Evolutionary conservation across 495 filamentous ascomycete genomes (phyloP), one percentile per base, ranked within the genome.

Genomic region (Penicillium tannophilum): DNA sequence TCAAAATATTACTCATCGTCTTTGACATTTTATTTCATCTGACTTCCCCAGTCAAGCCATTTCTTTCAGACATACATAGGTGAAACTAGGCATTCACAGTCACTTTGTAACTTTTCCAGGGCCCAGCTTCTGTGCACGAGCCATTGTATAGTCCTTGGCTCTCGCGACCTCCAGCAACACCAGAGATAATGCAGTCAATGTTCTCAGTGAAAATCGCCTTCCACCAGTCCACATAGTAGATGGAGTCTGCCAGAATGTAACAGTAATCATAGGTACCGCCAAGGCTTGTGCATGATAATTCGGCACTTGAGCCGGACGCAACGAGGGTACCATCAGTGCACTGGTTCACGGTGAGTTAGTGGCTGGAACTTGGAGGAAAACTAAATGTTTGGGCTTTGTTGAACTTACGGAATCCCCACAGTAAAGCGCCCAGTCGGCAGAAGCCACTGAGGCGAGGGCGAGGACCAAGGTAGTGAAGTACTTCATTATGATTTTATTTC

Each of bases 151-250:
- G 16, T 2, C 46, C 46, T 5, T 8, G 1, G n/a, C 46, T 49
- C 46, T 49, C 26, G 46, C 20, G 26, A 17, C 14, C 11, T 49
- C 46, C 46, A 33, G 24, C 16, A 16, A 49, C 24, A 17, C 20
- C 46, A 30, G 8, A 4, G 24, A 24, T 31, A 1, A 31, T 5
- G 16, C 46, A 49, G 4, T 28, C 26, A 8, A 5, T 14, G 26
- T 30, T 49, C 46, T 49, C 46, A 7, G 16, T 31, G 26, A 49
- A 49, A 14, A 49, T 33, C 3, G 46, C 46, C 16, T 49, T 49
- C 46, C 46, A 49, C 46, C 46, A 49, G 31, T 49, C 26, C 4
- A 49, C 26, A 17, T 49, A 49, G 46, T 49, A 49, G 4, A 30
- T 19, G 14, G 46, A 30, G 16, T 49, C 46, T 2, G 46, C 46